Base-by-base conservation (phyloP, 306 rosid genomes). In the Myrica gale region DNA sequence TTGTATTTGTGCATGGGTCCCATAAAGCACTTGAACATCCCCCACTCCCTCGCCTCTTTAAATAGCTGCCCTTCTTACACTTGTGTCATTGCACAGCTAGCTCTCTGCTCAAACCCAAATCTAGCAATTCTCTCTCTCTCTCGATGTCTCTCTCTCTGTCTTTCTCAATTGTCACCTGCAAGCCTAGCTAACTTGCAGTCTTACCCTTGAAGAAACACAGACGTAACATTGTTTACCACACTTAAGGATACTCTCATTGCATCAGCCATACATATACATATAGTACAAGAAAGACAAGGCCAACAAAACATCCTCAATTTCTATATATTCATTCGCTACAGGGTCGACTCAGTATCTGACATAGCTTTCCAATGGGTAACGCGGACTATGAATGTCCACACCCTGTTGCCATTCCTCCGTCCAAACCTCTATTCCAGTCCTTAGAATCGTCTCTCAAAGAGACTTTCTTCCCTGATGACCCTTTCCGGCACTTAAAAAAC, bases 381-480 rank as follows among this genome's bases (percentile, higher is more conserved):
- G 79, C 75, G 1, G 93, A 90, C 7, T 75, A 76, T 44, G 85
- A 74, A 69, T 5, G 76, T 0, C 54, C 60, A 13, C 86, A 80
- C 47, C 48, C 84, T 0, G 97, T 88, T 19, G 92, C 75, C 3
- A 76, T 92, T 55, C 99, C 99, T 0, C 92, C 97, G 0, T 77
- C 89, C 12, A 92, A 90, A 53, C 89, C 97, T 5, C 88, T 92
- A 17, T 9, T 81, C 1, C 88, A 83, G 82, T 85, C 93, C 5
- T 8, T 95, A 0, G 76, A 82, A 54, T 71, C 84, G 71, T 62
- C 87, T 11, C 7, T 95, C 19, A 92, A 88, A 69, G 99, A 95
- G 82, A 90, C 96, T 1, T 88, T 95, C 74, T 95, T 95, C 44
- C 97, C 99, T 0, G 99, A 95, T 65, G 97, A 95, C 74, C 99